Percentiles rank a stretch among this genome's conserved stretches.
Evolutionary conservation across 306 rosid species (phyloP).

Genomic region (Potentilla sterilis): DNA sequence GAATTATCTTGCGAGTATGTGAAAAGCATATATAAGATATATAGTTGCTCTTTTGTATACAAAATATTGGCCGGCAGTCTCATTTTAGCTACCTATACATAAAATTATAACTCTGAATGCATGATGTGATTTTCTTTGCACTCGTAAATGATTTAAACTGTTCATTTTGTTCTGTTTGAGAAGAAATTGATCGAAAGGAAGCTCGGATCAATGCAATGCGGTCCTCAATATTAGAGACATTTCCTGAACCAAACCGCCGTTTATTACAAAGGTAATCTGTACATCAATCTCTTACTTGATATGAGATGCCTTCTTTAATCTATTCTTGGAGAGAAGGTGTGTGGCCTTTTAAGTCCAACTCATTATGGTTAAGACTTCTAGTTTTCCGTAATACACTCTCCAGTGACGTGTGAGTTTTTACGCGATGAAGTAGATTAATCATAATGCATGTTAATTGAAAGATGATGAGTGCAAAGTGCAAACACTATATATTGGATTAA

Average conservation of each 20-base stretch:
- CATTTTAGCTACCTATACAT: not conserved
- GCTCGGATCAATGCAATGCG: constrained; percentile 85
- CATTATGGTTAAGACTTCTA: not conserved
- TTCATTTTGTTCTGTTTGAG: constrained; percentile 29
- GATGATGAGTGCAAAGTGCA: not conserved
- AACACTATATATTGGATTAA: not conserved
- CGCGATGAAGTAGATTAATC: not conserved
- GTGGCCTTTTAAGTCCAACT: constrained; percentile 8
- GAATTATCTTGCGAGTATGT: constrained; percentile 4
- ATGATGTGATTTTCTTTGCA: not conserved
- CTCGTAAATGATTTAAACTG: constrained; percentile 2
- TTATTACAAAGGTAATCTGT: constrained; percentile 73
- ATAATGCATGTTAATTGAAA: not conserved
- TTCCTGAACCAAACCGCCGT: constrained; percentile 97
- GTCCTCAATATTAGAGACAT: constrained; percentile 79
- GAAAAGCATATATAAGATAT: not conserved
- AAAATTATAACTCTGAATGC: not conserved
- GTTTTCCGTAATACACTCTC: not conserved
- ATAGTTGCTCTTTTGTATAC: not conserved
- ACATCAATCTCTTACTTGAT: constrained; percentile 11
- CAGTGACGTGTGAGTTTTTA: not conserved
- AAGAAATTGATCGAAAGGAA: constrained; percentile 92
- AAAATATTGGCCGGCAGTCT: not conserved
- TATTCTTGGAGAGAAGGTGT: not conserved
- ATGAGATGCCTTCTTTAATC: not conserved